Base-by-base conservation (phyloP, 495 filamentous ascomycete genomes). In the Hypoxylon lenormandii region DNA sequence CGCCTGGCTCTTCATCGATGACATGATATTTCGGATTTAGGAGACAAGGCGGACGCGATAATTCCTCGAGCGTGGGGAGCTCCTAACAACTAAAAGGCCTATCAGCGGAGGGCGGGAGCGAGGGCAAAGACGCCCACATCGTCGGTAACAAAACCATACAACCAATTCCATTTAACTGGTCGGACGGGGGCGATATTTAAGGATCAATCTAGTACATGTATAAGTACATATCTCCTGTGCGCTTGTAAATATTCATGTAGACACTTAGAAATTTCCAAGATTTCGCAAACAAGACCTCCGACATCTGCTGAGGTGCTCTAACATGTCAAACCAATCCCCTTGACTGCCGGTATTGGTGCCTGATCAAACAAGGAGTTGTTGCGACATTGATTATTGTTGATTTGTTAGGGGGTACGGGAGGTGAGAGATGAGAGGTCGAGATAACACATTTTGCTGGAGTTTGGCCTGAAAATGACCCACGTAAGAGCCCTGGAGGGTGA, bases 11-110 rank as follows among this genome's bases (percentile, higher is more conserved):
- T 16, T 42, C 13, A 16, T 42, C 13, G 7, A 43, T 59, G 45
- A 33, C 28, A 55, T 33, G 28, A 48, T 45, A 22, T n/a, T 5
- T 70, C 67, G 67, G 67, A 65, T 38, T 70, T 70, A 70, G 61
- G 67, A 66, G 61, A 66, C 67, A 70, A 70, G 56, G 37, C 37
- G 38, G 40, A 19, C 16, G 60, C 55, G 49, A 55, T 47, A 8
- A 49, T 61, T 67, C 43, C 50, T 60, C 2, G 56, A 60, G 60
- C 40, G 64, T 52, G 64, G 64, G 49, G 62, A 65, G 15, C 21
- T 26, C 33, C 16, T 46, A 26, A n/a, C 50, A 50, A 36, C 8
- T 21, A 48, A 26, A 46, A 23, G 28, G 58, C 23, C 23, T 37
- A n/a, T 48, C n/a, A 12, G 38, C 23, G 48, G 48, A 61, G 37